phyloP scores from a whole-genome alignment of 768 basidiomycete genomes.

The Gymnopilus junonius region DNA sequence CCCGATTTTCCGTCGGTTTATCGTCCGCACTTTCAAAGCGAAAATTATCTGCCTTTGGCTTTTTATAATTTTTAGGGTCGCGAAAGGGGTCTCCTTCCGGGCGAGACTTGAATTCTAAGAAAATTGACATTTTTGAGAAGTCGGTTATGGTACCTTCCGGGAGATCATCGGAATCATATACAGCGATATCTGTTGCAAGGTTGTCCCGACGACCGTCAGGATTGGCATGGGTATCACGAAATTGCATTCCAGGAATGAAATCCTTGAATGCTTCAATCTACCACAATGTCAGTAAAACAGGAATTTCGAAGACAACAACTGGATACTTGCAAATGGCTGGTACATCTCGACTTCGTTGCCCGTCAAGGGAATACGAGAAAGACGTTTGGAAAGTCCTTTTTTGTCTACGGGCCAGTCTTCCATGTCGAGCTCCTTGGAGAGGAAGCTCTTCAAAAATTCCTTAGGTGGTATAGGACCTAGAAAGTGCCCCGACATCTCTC shows the following conservation, averaged over 20 bases:
- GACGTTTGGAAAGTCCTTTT: not conserved
- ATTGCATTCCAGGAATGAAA: not conserved
- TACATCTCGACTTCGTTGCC: not conserved
- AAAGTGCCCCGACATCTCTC: not conserved
- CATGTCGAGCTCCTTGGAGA: not conserved
- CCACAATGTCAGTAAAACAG: not conserved
- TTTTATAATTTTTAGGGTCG: not conserved
- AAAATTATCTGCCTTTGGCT: not conserved
- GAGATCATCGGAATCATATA: not conserved
- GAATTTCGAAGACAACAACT: not conserved
- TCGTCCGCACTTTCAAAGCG: not conserved
- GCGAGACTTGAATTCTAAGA: not conserved
- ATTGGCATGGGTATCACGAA: not conserved
- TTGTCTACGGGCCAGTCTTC: not conserved
- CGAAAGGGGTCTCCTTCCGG: not conserved
- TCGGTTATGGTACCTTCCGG: not conserved
- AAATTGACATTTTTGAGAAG: not conserved
- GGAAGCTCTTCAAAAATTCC: not conserved
- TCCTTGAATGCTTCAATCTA: not conserved
- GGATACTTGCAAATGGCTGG: not conserved
- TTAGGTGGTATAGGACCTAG: not conserved
- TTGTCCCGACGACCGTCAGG: not conserved
- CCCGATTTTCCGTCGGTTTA: conserved; percentile 7
- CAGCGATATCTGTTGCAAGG: not conserved
- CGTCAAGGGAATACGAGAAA: not conserved